Percentiles rank a stretch among this genome's conserved stretches.
Conservation (phyloP, 192 early-diverging fungal species). For the Oehlia diaphana region DNA sequence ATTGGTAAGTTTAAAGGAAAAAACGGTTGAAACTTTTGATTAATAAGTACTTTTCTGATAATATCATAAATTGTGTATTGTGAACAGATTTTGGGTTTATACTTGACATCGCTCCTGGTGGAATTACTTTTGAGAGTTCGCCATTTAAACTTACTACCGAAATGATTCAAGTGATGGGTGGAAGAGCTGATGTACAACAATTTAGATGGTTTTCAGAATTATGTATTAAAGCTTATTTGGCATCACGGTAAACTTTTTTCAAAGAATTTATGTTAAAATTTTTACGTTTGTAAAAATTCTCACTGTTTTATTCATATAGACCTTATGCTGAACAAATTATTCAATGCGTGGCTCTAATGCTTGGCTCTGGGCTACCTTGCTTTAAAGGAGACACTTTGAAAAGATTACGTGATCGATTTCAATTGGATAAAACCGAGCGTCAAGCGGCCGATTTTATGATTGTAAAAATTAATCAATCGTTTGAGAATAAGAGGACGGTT, state of each 20-base stretch:
- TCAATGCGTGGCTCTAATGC: constrained; percentile 88
- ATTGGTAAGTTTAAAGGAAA: constrained; percentile 62
- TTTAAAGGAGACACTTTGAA: constrained; percentile 95
- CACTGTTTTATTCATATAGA: constrained; percentile 34
- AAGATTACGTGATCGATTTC: constrained; percentile 86
- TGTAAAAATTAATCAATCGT: constrained; percentile 82
- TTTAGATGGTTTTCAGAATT: constrained; percentile 91
- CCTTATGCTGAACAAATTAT: constrained; percentile 92
- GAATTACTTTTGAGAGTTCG: constrained; percentile 90
- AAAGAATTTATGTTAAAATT: constrained; percentile 16
- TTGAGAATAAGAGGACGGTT: constrained; percentile 89
- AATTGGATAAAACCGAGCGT: constrained; percentile 84
- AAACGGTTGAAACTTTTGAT: neutral
- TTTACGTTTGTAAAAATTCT: constrained; percentile 8
- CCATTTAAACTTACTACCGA: constrained; percentile 99
- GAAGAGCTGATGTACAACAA: constrained; percentile 72
- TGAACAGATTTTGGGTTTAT: constrained; percentile 95
- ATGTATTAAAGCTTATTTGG: constrained; percentile 88
- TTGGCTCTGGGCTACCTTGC: constrained; percentile 95
- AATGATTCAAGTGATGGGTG: constrained; percentile 97
- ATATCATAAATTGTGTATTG: neutral
- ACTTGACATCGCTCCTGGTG: constrained; percentile 97
- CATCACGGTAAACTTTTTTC: constrained; percentile 50
- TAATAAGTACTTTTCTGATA: neutral
- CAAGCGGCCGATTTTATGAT: constrained; percentile 96